Base-by-base conservation (phyloP, 129 eudicot species). In the Ambrosia trifida region DNA sequence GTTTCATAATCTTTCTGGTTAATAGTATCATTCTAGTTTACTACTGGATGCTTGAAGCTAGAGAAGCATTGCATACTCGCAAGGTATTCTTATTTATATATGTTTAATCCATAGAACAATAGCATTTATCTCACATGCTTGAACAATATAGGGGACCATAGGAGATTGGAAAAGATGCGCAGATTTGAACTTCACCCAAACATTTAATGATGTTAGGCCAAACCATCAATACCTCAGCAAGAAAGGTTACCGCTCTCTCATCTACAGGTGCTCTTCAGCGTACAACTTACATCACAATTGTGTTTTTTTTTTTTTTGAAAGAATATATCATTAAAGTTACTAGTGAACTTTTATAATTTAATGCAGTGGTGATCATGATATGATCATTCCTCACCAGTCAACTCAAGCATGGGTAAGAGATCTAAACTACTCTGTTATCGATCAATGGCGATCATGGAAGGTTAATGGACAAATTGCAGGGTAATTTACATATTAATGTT, bases 381-480 rank as follows among this genome's bases (percentile, higher is more conserved):
- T 86, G 80, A 0, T 53, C 5, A 59, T 83, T 18, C 81, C 94
- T 5, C 74, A 76, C 35, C 78, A 66, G 13, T 82, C 80, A 47
- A 91, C 91, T 47, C 77, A 86, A 72, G 84, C 86, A 32, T 91
- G 97, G 96, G 78, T 83, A 51, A 83, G 77, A 65, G 33, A 53
- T 6, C 75, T 91, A 3, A 85, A 91, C 72, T 76, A 65, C 20
- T 44, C 83, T 33, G 69, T 87, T 46, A 66, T 50, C 3, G 88
- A 87, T 78, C 85, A 80, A 50, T 91, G 97, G 95, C 76, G 91
- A 13, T 66, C 78, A 9, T 87, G 97, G 95, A 57, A 14, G 59
- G 71, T 83, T n/a, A 33, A 68, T 19, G 84, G 78, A 61, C 92
- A 91, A 80, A 41, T 83, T 45, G 91, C 81, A 1, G 97, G 97